Conservation (phyloP, 352 stramenopile genomes). For the Pythium biforme region DNA sequence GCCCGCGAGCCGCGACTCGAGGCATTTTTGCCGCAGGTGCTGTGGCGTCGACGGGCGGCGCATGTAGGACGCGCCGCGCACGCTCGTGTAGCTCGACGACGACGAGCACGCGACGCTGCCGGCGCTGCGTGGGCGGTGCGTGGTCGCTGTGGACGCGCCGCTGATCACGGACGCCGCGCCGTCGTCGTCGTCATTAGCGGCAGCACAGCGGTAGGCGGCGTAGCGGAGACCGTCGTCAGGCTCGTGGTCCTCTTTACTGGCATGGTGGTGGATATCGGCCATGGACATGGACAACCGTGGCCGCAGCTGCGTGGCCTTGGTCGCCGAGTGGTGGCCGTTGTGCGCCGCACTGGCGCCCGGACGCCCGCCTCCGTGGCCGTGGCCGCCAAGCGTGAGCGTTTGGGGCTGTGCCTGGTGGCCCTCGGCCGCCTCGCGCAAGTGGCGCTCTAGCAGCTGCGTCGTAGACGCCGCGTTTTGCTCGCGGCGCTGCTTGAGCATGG, state of each 20-base stretch:
- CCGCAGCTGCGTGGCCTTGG: conserved; percentile 28
- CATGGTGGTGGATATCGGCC: conserved; percentile 35
- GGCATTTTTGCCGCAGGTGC: conserved; percentile 64
- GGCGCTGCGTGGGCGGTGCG: conserved; percentile 47
- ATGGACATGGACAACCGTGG: conserved; percentile 35
- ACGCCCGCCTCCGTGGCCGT: too few species aligned
- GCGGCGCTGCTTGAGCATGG: conserved; percentile 61
- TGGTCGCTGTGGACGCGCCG: conserved; percentile 3
- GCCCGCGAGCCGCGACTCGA: conserved; percentile 45
- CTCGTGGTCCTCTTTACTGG: too few species aligned
- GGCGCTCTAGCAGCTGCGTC: conserved; percentile 18
- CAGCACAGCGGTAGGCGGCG: too few species aligned
- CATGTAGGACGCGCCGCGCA: conserved; percentile 61
- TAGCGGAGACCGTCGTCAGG: not conserved
- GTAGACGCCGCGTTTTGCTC: conserved; percentile 30
- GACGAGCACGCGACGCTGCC: conserved; percentile 44
- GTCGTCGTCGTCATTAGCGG: conserved; percentile 13
- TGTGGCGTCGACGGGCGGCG: conserved; percentile 54
- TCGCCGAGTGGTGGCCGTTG: conserved; percentile 18
- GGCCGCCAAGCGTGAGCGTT: not conserved
- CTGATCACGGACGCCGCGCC: conserved; percentile 10
- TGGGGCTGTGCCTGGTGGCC: conserved; percentile 2
- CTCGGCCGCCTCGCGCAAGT: conserved; percentile 16
- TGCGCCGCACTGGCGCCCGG: too few species aligned
- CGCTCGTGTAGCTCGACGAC: conserved; percentile 6